Conservation (phyloP, 164 flowering plant species). For the Vitis rotundifolia region DNA sequence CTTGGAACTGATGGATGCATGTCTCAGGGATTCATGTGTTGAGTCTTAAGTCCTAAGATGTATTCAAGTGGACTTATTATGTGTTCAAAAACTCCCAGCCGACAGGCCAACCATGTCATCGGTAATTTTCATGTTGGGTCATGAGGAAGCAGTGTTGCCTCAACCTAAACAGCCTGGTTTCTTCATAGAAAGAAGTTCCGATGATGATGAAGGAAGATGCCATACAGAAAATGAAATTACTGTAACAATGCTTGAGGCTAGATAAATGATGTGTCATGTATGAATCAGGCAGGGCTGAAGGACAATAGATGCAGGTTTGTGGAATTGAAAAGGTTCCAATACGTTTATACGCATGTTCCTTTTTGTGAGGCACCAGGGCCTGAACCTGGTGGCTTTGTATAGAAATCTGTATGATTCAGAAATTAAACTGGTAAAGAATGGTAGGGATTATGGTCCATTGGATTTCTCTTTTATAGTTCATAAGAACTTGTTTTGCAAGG, state of each 20-base stretch:
- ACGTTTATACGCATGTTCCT: no score
- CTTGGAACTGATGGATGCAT: slow-evolving; percentile 24
- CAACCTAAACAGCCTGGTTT: slow-evolving; percentile 19
- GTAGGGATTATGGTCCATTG: no score
- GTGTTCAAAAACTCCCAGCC: slow-evolving; percentile 28
- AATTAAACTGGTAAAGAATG: no score
- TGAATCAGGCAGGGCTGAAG: no score
- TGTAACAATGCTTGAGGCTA: slow-evolving; percentile 1
- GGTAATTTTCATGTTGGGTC: slow-evolving; percentile 28
- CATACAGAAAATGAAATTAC: slow-evolving; percentile 6
- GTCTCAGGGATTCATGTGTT: background rate
- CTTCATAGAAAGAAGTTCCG: background rate
- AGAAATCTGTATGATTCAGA: no score
- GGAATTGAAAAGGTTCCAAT: no score
- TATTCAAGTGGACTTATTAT: slow-evolving; percentile 33
- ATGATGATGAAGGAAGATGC: background rate
- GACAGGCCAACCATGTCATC: slow-evolving; percentile 34
- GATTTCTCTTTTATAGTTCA: no score
- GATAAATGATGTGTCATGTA: background rate
- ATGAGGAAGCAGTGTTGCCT: slow-evolving; percentile 19
- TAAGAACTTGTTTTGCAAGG: no score
- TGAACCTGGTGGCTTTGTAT: no score
- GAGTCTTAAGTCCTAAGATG: slow-evolving; percentile 26
- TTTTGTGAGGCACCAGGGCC: no score
- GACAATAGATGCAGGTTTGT: no score